Conservation (phyloP, 768 basidiomycete species). For the Mycena crocata region DNA sequence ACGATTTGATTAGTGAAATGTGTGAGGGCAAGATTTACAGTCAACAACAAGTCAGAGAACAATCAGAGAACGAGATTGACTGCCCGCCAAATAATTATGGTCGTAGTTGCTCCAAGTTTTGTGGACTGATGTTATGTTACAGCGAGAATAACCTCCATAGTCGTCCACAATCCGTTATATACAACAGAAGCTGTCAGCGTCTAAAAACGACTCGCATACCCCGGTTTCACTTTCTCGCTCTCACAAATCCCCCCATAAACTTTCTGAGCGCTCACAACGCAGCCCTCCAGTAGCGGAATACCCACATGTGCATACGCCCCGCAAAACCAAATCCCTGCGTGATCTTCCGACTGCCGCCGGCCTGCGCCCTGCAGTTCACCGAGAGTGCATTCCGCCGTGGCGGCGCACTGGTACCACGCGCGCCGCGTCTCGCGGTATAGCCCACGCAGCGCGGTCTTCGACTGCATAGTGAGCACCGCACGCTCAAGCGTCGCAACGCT, state of each 20-base stretch:
- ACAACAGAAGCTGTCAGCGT: no score
- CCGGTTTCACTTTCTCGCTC: conserved; percentile 26
- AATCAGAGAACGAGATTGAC: no score
- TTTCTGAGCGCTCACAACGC: conserved; percentile 76
- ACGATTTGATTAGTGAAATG: no score
- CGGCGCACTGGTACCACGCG: conserved; percentile 59
- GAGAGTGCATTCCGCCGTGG: conserved; percentile 49
- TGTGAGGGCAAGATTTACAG: no score
- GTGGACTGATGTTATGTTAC: no score
- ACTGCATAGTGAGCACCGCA: conserved; percentile 63
- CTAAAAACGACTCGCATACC: conserved; percentile 23
- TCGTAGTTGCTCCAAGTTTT: no score
- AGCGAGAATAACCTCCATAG: no score
- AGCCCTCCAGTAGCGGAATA: conserved; percentile 84
- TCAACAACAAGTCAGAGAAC: no score
- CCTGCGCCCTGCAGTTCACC: conserved; percentile 67
- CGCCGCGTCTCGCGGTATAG: conserved; percentile 53
- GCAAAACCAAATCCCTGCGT: conserved; percentile 73
- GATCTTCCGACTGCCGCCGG: conserved; percentile 40
- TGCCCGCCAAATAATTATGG: no score
- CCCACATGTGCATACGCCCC: conserved; percentile 79
- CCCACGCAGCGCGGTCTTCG: conserved; percentile 62
- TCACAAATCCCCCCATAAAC: conserved; percentile 49
- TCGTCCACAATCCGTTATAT: no score
- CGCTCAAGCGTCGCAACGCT: conserved; percentile 72